Percentiles rank a stretch among this genome's conserved stretches.
Conservation (phyloP, 2,329 filamentous ascomycete species). For the Pochonia chlamydosporia region DNA sequence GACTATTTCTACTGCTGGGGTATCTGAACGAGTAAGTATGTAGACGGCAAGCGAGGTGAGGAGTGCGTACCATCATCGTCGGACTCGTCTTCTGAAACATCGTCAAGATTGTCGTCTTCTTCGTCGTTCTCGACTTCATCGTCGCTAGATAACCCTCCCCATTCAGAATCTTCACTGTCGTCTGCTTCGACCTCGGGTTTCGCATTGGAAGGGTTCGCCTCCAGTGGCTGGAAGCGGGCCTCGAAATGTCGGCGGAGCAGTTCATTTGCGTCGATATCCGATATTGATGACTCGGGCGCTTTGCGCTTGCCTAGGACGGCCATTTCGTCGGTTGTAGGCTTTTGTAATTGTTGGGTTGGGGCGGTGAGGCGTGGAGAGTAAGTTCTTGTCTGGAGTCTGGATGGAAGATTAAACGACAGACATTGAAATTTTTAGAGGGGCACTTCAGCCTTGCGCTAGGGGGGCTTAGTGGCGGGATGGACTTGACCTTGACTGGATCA, state of each 20-base stretch:
- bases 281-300: slow-evolving; percentile 23
- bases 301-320: slow-evolving; percentile 46
- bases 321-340: slow-evolving; percentile 24
- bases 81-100: slow-evolving; percentile 2
- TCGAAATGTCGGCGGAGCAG: slow-evolving; percentile 84
- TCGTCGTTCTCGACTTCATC: slow-evolving; percentile 20
- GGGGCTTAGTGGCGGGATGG: too few species aligned
- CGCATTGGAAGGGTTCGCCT: slow-evolving; percentile 17
- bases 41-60: background rate
- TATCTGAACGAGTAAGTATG: slow-evolving; percentile 13
- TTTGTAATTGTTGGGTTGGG: background rate
- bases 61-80: slow-evolving; percentile 9
- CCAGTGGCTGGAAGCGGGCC: slow-evolving; percentile 74
- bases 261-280: slow-evolving; percentile 56
- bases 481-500: too few species aligned
- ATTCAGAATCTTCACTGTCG: slow-evolving; percentile 15
- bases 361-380: too few species aligned
- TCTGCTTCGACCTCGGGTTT: slow-evolving; percentile 15
- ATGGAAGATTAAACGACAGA: too few species aligned
- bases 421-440: slow-evolving; percentile 4
- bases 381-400: too few species aligned
- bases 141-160: slow-evolving; percentile 17
- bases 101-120: slow-evolving; percentile 30
- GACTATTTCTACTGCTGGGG: slow-evolving; percentile 48
- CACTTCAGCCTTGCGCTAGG: background rate